Evolutionary conservation across 2,329 filamentous ascomycete genomes (phyloP).

Genomic region (Coniochaeta pulveracea): DNA sequence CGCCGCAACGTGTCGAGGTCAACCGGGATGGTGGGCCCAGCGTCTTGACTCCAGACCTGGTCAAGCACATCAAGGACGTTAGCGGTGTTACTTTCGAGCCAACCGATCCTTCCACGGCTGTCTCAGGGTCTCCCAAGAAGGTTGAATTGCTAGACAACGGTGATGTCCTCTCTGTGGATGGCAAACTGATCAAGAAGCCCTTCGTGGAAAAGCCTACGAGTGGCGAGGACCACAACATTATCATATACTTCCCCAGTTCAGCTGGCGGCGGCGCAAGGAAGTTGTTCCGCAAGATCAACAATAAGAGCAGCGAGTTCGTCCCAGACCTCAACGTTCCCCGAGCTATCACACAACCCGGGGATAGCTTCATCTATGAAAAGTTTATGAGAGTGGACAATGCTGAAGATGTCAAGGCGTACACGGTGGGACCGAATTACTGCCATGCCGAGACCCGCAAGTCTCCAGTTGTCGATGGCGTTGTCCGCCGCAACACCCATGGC

Average conservation of each 20-base stretch:
- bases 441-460: constrained; percentile 97
- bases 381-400: constrained; percentile 95
- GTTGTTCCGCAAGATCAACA: constrained; percentile 93
- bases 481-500: constrained; percentile 90
- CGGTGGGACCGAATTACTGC: constrained; percentile 84
- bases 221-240: constrained; percentile 96
- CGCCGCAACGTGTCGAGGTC: constrained; percentile 79
- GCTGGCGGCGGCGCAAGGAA: constrained; percentile 82
- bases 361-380: constrained; percentile 94
- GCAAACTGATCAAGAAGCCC: constrained; percentile 70
- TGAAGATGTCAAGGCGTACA: constrained; percentile 98
- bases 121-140: constrained; percentile 38
- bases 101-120: constrained; percentile 44
- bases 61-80: constrained; percentile 66
- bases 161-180: constrained; percentile 81
- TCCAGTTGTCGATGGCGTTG: constrained; percentile 90
- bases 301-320: constrained; percentile 96
- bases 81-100: constrained; percentile 69
- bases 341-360: constrained; percentile 66
- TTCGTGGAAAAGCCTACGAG: constrained; percentile 99
- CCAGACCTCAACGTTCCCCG: constrained; percentile 64
- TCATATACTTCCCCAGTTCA: constrained; percentile 89
- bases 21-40: constrained; percentile 84
- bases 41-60: constrained; percentile 67
- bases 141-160: constrained; percentile 85